Base-by-base conservation (phyloP, 2,329 filamentous ascomycete species). In the Alternaria burnsii region DNA sequence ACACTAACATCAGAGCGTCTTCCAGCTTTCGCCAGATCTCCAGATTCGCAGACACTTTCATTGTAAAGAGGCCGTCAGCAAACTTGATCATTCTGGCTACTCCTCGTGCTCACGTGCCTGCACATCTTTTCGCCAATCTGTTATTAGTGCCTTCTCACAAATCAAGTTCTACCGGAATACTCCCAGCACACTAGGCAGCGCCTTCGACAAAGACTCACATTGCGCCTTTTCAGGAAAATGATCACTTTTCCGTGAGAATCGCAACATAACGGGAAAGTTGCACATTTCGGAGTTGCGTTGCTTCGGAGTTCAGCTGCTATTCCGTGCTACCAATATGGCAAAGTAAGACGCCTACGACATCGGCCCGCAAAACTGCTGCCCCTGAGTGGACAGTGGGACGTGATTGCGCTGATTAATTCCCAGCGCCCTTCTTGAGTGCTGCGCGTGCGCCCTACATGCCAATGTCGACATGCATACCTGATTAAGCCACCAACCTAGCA, bases 391-490 rank as follows among this genome's bases (percentile, higher is more conserved):
- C 55, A 56, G 61, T 11, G 44, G 38, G 48, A 28, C 48, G 41
- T 58, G 8, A 38, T 22, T 26, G 53, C 61, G 47, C 53, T 69
- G 63, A 64, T 46, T 52, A 66, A 66, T 68, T 1, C 52, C 28
- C 44, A 22, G 58, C 66, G 65, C 69, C 67, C 63, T 71, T 69
- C 61, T 28, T 18, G 24, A 34, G 24, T 18, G 48, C n/a, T 44
- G 38, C 47, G 20, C 68, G 66, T 63, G 20, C 68, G 66, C 67
- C 63, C 66, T 69, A 68, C 48, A 34, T 53, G 18, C 40, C 28
- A 54, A 18, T 48, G 47, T 50, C 24, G 50, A 54, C 43, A 28
- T 60, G 61, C 52, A 43, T 56, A 46, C 50, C 51, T 42, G 50
- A 40, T 52, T 30, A 36, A 63, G 54, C 48, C 22, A 52, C 26